Evolutionary conservation across 2,329 filamentous ascomycete species (phyloP).

Genomic region (Didymosphaeria variabile): DNA sequence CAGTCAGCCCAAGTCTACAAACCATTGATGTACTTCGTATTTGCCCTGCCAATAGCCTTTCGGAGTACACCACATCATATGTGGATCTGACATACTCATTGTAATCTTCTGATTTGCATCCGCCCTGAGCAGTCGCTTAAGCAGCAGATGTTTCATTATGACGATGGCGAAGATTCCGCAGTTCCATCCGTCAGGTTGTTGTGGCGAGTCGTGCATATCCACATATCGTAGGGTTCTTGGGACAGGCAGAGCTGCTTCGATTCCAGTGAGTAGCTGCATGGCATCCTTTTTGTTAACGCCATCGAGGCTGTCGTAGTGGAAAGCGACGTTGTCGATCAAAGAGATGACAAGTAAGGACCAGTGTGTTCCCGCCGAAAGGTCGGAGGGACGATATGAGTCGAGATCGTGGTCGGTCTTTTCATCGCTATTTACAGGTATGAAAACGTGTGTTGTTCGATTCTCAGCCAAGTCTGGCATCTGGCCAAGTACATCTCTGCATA

Average conservation of each 20-base stretch:
- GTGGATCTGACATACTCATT: slow-evolving; percentile 90
- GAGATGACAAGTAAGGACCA: slow-evolving; percentile 94
- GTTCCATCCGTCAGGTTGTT: slow-evolving; percentile 91
- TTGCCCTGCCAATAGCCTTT: background rate
- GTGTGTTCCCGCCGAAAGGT: slow-evolving; percentile 70
- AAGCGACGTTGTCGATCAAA: slow-evolving; percentile 86
- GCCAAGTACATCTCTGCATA: slow-evolving; percentile 60
- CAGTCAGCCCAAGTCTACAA: slow-evolving; percentile 65
- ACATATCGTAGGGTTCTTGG: slow-evolving; percentile 75
- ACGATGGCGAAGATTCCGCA: slow-evolving; percentile 97
- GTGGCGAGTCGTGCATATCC: slow-evolving; percentile 83
- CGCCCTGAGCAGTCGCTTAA: slow-evolving; percentile 81
- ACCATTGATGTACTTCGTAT: background rate
- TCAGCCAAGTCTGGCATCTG: slow-evolving; percentile 78
- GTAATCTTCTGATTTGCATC: slow-evolving; percentile 86
- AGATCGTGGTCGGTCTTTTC: background rate
- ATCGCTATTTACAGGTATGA: slow-evolving; percentile 94
- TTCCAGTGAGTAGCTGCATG: slow-evolving; percentile 71
- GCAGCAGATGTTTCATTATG: slow-evolving; percentile 90
- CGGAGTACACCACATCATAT: slow-evolving; percentile 50
- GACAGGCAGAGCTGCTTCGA: slow-evolving; percentile 77
- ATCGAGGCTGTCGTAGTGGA: slow-evolving; percentile 92
- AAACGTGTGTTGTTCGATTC: slow-evolving; percentile 88
- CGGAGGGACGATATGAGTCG: slow-evolving; percentile 54
- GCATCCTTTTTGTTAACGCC: slow-evolving; percentile 81